phyloP scores from a whole-genome alignment of 768 basidiomycete genomes.

The Mycena galericulata region DNA sequence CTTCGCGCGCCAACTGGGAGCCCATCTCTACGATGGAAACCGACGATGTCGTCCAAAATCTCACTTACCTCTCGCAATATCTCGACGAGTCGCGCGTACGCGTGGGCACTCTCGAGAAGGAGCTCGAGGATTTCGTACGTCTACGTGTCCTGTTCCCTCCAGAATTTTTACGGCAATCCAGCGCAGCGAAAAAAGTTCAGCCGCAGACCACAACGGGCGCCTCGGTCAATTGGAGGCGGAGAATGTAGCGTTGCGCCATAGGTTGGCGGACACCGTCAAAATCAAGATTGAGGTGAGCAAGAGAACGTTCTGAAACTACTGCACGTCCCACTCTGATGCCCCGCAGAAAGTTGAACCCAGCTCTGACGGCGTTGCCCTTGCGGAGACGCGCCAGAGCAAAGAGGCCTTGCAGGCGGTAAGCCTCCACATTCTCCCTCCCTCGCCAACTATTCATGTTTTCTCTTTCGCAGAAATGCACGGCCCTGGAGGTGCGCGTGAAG shows the following conservation, averaged over 20 bases:
- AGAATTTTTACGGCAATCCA: background rate
- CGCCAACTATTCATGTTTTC: background rate
- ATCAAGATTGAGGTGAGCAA: background rate
- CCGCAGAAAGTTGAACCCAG: background rate
- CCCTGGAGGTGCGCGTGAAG: background rate
- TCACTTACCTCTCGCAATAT: slow-evolving; percentile 2
- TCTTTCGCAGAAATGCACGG: background rate
- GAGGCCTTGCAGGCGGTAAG: background rate
- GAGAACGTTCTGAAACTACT: background rate
- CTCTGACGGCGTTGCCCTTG: background rate
- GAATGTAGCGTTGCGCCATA: background rate
- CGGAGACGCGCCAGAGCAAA: background rate
- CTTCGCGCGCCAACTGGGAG: too few relatives aligned
- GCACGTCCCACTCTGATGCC: too few relatives aligned
- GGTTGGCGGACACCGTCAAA: background rate
- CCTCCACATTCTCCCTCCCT: too few relatives aligned
- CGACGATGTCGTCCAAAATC: slow-evolving; percentile 7
- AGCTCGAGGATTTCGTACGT: slow-evolving; percentile 5
- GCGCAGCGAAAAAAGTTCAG: background rate
- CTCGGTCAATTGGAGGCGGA: background rate
- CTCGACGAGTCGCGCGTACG: background rate
- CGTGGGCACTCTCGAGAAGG: background rate
- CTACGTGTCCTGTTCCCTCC: too few relatives aligned
- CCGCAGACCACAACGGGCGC: background rate
- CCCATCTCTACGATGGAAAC: background rate